A percentile compares a stretch with the other conserved stretches of the same genome.
Evolutionary conservation across 75 land plant genomes (phyloP).

Genomic region (Isoetes taiwanensis): DNA sequence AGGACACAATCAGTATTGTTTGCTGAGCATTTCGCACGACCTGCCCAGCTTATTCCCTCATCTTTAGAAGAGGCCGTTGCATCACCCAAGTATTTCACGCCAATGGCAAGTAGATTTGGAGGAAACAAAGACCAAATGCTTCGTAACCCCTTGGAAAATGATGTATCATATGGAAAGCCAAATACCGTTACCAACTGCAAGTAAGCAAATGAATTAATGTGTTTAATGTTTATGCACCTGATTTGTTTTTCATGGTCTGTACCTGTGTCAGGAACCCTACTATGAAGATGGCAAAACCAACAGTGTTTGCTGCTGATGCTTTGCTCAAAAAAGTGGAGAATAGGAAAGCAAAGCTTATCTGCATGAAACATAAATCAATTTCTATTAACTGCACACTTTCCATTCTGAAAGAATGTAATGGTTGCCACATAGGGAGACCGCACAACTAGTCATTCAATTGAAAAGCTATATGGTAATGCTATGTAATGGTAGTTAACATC

Average conservation of each 20-base stretch:
- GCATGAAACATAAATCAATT: conserved; percentile 4
- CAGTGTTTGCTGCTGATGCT: conserved; percentile 65
- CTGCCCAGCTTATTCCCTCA: conserved; percentile 61
- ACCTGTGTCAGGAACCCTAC: conserved; percentile 80
- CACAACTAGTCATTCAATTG: neutral
- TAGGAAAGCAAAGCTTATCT: conserved; percentile 83
- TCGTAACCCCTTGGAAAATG: conserved; percentile 19
- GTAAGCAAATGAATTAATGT: neutral
- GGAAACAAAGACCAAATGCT: conserved; percentile 77
- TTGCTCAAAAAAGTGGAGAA: conserved; percentile 85
- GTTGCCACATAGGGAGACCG: no score
- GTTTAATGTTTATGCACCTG: neutral
- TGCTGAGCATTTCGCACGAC: conserved; percentile 47
- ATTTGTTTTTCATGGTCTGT: neutral
- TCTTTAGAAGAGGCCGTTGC: conserved; percentile 59
- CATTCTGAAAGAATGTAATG: neutral
- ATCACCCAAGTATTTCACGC: conserved; percentile 43
- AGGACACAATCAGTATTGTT: conserved; percentile 53
- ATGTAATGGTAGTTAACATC: neutral
- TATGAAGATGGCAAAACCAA: conserved; percentile 71
- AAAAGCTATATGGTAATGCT: neutral
- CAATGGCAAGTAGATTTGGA: conserved; percentile 75
- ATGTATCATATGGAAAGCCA: conserved; percentile 60
- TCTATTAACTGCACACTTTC: neutral
- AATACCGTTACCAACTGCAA: conserved; percentile 70